Evolutionary conservation across 805 yeast genomes (phyloP).

Genomic region (Isabelozyma pseudorhagii): DNA sequence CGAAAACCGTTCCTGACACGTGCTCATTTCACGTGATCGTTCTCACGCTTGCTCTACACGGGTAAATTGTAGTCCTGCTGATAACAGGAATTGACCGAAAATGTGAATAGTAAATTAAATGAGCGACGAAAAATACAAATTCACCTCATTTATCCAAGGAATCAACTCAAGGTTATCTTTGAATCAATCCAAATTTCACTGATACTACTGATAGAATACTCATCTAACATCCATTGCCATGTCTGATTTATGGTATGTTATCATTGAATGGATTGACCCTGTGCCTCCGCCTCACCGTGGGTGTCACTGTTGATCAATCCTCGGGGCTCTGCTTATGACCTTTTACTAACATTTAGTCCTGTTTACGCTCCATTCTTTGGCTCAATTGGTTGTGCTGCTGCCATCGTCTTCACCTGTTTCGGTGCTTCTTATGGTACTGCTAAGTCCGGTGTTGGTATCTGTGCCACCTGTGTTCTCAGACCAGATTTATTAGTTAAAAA

Average conservation of each 20-base stretch:
- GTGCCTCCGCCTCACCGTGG: background rate
- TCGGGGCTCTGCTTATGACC: background rate
- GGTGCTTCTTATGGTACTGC: constrained; percentile 99
- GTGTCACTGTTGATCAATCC: background rate
- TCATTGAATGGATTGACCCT: background rate
- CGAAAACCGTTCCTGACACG: no score
- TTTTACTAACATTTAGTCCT: constrained; percentile 46
- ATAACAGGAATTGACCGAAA: background rate
- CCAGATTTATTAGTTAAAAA: constrained; percentile 93
- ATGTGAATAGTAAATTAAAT: background rate
- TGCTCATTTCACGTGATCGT: no score
- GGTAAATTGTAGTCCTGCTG: background rate
- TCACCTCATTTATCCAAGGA: background rate
- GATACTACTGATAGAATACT: background rate
- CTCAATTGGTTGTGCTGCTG: constrained; percentile 98
- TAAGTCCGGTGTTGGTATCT: constrained; percentile 98
- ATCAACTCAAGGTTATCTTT: background rate
- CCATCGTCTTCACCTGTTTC: constrained; percentile 96
- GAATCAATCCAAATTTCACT: background rate
- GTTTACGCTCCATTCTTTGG: constrained; percentile 96
- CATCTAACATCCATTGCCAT: constrained; percentile 30
- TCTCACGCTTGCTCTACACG: background rate
- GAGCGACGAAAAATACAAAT: background rate
- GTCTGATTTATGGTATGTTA: constrained; percentile 75
- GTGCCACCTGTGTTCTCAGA: constrained; percentile 96